These are phyloP conservation scores for Podila verticillata DNA, from an alignment of 192 early-diverging fungal genomes.

Conservation along the genomic window DNA sequence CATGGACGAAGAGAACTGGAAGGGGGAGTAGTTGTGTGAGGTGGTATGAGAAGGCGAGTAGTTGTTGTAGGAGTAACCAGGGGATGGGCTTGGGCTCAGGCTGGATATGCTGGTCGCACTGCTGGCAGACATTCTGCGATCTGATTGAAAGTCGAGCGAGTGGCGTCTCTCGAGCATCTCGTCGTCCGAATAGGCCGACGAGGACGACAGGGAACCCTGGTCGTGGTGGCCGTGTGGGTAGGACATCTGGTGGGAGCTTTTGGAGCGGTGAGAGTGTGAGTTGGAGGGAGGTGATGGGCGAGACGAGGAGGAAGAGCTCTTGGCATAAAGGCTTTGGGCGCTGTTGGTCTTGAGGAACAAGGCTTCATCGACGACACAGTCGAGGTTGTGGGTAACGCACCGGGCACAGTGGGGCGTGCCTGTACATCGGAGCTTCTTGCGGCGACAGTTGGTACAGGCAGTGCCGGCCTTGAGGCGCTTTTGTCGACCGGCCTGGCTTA, in stretches of 20 bases:
- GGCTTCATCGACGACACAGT: conserved; percentile 48
- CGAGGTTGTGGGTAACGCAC: conserved; percentile 41
- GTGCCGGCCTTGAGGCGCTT: conserved; percentile 50
- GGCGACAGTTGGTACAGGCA: conserved; percentile 49
- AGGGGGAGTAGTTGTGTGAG: conserved; percentile 1
- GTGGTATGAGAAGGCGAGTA: neutral
- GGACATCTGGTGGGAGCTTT: neutral
- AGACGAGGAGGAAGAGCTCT: conserved; percentile 4
- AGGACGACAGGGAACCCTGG: conserved; percentile 22
- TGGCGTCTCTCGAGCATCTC: conserved; percentile 20
- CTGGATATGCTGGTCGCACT: conserved; percentile 43
- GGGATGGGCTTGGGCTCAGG: conserved; percentile 39
- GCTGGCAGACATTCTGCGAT: conserved; percentile 47
- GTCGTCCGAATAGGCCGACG: conserved; percentile 23
- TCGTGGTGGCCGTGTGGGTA: conserved; percentile 3
- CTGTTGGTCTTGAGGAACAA: conserved; percentile 50
- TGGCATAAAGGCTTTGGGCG: conserved; percentile 17
- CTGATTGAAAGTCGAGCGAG: conserved; percentile 32
- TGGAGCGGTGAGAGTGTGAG: conserved; percentile 11
- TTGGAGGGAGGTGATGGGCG: neutral
- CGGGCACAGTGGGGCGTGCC: conserved; percentile 42
- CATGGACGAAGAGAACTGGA: conserved; percentile 9
- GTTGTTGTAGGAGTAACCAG: conserved; percentile 21
- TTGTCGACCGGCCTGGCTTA: conserved; percentile 27
- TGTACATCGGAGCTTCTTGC: conserved; percentile 47